These are phyloP conservation scores for Xylaria hypoxylon DNA, from an alignment of 2,329 filamentous ascomycete species.

Conservation along the genomic window DNA sequence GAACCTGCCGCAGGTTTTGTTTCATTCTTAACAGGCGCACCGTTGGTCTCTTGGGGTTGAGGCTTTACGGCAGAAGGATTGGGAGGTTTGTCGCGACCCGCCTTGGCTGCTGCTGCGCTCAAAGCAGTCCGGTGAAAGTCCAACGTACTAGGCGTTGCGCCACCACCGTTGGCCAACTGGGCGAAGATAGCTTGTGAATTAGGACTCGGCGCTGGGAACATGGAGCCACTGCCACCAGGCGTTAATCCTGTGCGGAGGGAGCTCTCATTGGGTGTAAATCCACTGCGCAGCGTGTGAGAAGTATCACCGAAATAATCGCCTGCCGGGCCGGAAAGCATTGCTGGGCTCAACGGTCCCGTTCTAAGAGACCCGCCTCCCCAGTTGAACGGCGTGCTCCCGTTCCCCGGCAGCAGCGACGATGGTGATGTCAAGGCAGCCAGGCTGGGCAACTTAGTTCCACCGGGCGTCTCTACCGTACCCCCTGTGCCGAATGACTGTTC, in stretches of 20 bases:
- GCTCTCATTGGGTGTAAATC: conserved; percentile 97
- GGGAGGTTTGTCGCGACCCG: conserved; percentile 57
- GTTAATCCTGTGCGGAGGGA: conserved; percentile 91
- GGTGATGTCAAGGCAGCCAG: conserved; percentile 93
- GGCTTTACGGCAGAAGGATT: conserved; percentile 57
- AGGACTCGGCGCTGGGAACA: conserved; percentile 93
- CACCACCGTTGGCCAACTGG: conserved; percentile 77
- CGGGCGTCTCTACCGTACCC: conserved; percentile 79
- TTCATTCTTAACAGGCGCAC: conserved; percentile 59
- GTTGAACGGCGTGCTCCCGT: conserved; percentile 77
- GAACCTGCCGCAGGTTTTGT: conserved; percentile 68
- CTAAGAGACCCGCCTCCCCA: conserved; percentile 88
- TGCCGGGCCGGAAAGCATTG: conserved; percentile 90
- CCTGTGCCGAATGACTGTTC: conserved; percentile 87
- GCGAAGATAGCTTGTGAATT: conserved; percentile 87
- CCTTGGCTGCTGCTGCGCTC: conserved; percentile 77
- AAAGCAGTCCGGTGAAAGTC: conserved; percentile 96
- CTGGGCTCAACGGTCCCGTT: conserved; percentile 93
- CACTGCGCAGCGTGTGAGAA: conserved; percentile 76
- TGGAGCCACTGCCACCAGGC: conserved; percentile 93
- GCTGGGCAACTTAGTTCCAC: conserved; percentile 84
- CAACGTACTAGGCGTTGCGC: conserved; percentile 87
- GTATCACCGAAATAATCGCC: conserved; percentile 91
- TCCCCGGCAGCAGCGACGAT: conserved; percentile 80
- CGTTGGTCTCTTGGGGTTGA: conserved; percentile 67